A percentile compares a stretch with the other conserved stretches of the same genome.
Evolutionary conservation across 495 filamentous ascomycete species (phyloP).

Genomic region (Penicillium lividum): DNA sequence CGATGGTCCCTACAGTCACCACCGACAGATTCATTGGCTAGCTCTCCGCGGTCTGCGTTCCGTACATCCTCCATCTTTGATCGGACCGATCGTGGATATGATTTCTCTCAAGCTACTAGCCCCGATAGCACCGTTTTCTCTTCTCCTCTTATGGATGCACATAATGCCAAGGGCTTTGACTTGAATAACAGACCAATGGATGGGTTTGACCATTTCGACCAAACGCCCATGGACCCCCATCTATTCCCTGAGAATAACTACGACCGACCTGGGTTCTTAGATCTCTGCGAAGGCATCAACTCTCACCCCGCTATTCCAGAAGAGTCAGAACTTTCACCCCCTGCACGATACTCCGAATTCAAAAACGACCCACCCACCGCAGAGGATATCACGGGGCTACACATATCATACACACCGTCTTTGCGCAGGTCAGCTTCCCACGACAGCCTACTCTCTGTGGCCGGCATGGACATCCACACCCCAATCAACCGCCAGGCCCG

Average conservation of each 20-base stretch:
- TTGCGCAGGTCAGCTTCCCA: conserved; percentile 48
- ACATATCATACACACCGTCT: conserved; percentile 20
- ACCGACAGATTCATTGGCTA: conserved; percentile 71
- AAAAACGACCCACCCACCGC: background rate
- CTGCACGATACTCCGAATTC: conserved; percentile 11
- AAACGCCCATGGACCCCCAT: conserved; percentile 11
- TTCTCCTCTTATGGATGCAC: conserved; percentile 39
- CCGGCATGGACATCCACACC: conserved; percentile 54
- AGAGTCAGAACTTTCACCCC: conserved; percentile 37
- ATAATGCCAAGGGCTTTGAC: conserved; percentile 56
- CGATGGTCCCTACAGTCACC: conserved; percentile 71
- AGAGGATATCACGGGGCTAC: conserved; percentile 20
- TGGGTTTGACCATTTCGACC: conserved; percentile 23
- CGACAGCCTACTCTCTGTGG: conserved; percentile 53
- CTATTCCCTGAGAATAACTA: conserved; percentile 30
- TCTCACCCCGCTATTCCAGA: conserved; percentile 44
- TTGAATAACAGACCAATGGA: conserved; percentile 51
- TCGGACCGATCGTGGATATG: conserved; percentile 52
- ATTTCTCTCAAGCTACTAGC: conserved; percentile 70
- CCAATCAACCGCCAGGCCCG: conserved; percentile 37
- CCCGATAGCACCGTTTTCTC: conserved; percentile 69
- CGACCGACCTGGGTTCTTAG: conserved; percentile 13
- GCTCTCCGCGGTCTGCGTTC: conserved; percentile 75
- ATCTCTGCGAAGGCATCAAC: conserved; percentile 16
- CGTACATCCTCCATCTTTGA: conserved; percentile 80